Evolutionary conservation across 441 rosid species (phyloP).

Genomic region (Bruguiera hainesii): DNA sequence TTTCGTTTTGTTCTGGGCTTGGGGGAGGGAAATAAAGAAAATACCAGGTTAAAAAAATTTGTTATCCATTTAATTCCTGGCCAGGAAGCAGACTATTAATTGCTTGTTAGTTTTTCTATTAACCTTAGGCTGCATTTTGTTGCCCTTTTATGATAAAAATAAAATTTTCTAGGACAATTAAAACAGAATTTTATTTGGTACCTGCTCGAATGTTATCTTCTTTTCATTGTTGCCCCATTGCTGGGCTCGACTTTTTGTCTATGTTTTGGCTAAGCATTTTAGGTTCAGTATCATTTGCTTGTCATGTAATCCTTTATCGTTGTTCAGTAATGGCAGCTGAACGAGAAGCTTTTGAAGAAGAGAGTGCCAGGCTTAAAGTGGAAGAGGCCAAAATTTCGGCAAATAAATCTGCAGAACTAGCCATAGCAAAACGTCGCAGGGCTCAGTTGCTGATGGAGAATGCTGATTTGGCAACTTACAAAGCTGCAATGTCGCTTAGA

Average conservation of each 20-base stretch:
- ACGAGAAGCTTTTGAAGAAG: conserved; percentile 45
- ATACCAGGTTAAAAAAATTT: too few species aligned
- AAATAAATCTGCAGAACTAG: conserved; percentile 33
- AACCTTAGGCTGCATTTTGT: too few species aligned
- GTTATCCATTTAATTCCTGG: too few species aligned
- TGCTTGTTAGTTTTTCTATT: too few species aligned
- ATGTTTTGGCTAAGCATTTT: too few species aligned
- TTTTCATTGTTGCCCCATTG: background rate
- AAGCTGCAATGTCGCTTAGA: conserved; percentile 54
- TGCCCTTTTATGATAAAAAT: background rate
- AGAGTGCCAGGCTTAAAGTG: conserved; percentile 30
- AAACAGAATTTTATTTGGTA: too few species aligned
- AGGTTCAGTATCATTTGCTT: background rate
- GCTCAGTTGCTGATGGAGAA: conserved; percentile 69
- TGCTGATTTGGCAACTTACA: conserved; percentile 75
- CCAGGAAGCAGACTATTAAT: too few species aligned
- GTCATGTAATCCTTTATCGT: background rate
- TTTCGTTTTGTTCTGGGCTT: background rate
- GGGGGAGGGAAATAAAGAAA: background rate
- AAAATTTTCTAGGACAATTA: background rate
- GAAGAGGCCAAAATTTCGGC: conserved; percentile 52
- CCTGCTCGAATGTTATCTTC: background rate
- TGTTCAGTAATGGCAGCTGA: conserved; percentile 46
- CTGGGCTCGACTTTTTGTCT: background rate
- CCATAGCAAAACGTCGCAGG: conserved; percentile 45